Evolutionary conservation across 2,329 filamentous ascomycete species (phyloP), one percentile per base, ranked within the genome.

Genomic region (Aspergillus puulaauensis): DNA sequence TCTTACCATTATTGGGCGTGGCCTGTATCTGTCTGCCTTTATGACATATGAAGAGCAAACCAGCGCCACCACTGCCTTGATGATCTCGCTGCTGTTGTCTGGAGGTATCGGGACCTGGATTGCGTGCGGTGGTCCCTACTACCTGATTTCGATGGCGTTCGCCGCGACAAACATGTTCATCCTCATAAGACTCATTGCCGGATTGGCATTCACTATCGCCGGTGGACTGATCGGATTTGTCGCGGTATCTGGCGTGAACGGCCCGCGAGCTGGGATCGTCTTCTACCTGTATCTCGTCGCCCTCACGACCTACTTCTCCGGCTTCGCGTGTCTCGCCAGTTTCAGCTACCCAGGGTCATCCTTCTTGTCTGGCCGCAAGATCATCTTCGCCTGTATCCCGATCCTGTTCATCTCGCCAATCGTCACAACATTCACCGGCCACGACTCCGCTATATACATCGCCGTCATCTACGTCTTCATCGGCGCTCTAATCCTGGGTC

Each of bases 21-120:
- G 85, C 8, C 70, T 88, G 21, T 88, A 87, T 65, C 78, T 87
- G 46, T 86, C 82, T 24, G 79, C 79, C 1, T 82, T 76, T 58
- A 86, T 88, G 84, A 68, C 68, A 3, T 67, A 74, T 6, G 69
- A 75, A 1, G 75, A 82, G 33, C 77, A 82, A 58, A 75, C 80
- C 31, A 81, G 79, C 62, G 84, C 83, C 2, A 85, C 84, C 1
- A 78, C 80, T 51, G 85, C 83, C 2, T 69, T 87, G 41, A 81
- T 87, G 75, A 81, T 83, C 12, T 82, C 84, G 2, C 74, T 87
- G 7, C 70, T 87, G 12, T 73, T 87, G 23, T 85, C 83, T 7
- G 84, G 84, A 41, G 85, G 81, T 6, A 82, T 86, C 47, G 84
- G 84, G 23, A 85, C 84, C 6, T 87, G 83, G 84, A 85, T 87